phyloP scores from a whole-genome alignment of 768 basidiomycete species.

The Auricularia auricula-judae region DNA sequence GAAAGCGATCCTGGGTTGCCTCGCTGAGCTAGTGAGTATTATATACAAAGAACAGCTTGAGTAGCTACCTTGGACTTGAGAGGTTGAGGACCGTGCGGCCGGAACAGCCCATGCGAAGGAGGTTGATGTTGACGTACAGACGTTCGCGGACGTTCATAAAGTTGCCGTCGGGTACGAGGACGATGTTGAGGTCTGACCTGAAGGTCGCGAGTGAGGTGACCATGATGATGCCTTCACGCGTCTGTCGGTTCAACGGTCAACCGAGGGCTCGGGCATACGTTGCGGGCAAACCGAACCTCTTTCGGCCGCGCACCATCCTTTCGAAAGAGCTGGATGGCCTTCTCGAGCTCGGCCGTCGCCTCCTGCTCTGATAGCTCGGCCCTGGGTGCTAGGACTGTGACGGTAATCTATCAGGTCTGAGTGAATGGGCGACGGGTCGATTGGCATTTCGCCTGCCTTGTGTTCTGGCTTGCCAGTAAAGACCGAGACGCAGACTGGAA shows the following conservation, averaged over 20 bases:
- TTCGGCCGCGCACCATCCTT: slow-evolving; percentile 67
- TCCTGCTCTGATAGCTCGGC: slow-evolving; percentile 30
- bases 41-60: background rate
- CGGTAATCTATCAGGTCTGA: slow-evolving; percentile 35
- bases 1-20: slow-evolving; percentile 70
- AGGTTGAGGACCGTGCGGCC: slow-evolving; percentile 71
- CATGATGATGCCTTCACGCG: slow-evolving; percentile 58
- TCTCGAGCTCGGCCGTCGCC: slow-evolving; percentile 47
- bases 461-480: slow-evolving; percentile 68
- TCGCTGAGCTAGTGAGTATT: slow-evolving; percentile 34
- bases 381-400: slow-evolving; percentile 43
- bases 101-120: slow-evolving; percentile 75
- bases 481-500: slow-evolving; percentile 53
- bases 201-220: slow-evolving; percentile 80
- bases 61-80: slow-evolving; percentile 52
- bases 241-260: slow-evolving; percentile 25
- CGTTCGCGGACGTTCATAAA: slow-evolving; percentile 52
- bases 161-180: slow-evolving; percentile 62
- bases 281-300: slow-evolving; percentile 27
- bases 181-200: slow-evolving; percentile 78
- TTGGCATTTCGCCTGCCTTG: slow-evolving; percentile 28
- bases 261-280: slow-evolving; percentile 5
- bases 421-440: slow-evolving; percentile 1
- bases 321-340: slow-evolving; percentile 47
- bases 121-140: slow-evolving; percentile 71